phyloP scores from a whole-genome alignment of 2,329 filamentous ascomycete genomes.

The Huntiella bhutanensis region DNA sequence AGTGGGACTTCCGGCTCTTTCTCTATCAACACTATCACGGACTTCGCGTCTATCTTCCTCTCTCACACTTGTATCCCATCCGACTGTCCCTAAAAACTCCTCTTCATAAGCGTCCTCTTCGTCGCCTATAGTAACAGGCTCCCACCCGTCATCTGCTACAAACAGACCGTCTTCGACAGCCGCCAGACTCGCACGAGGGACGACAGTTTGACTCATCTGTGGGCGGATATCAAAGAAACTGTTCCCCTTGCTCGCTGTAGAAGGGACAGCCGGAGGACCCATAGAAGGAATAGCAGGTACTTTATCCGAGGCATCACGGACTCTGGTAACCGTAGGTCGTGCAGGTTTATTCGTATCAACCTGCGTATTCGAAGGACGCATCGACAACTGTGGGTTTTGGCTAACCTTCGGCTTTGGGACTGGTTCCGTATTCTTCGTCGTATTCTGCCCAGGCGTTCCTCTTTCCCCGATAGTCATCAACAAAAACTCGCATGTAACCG shows the following conservation, averaged over 20 bases:
- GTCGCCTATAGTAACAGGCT: constrained; percentile 37
- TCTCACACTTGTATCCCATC: constrained; percentile 46
- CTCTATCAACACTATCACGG: not conserved
- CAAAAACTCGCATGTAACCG: constrained; percentile 56
- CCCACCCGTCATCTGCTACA: constrained; percentile 60
- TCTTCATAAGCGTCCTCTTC: constrained; percentile 42
- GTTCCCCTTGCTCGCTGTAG: constrained; percentile 7
- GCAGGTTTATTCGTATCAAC: not conserved
- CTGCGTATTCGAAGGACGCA: not conserved
- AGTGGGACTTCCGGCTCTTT: too few relatives aligned
- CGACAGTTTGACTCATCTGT: constrained; percentile 24
- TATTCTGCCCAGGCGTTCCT: constrained; percentile 24
- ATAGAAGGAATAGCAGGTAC: constrained; percentile 18
- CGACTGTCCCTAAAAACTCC: constrained; percentile 41
- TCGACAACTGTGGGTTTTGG: constrained; percentile 14
- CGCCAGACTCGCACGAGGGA: constrained; percentile 38
- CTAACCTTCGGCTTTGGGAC: not conserved
- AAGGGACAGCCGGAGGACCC: constrained; percentile 16
- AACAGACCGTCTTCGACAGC: constrained; percentile 45
- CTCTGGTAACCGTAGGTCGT: not conserved
- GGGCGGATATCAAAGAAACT: constrained; percentile 27
- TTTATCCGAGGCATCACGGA: constrained; percentile 11
- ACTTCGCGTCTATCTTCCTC: not conserved
- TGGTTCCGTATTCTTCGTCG: constrained; percentile 18
- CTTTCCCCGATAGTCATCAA: constrained; percentile 64